Conservation (phyloP, 139 green algal species). For the Micractinium sp. region DNA sequence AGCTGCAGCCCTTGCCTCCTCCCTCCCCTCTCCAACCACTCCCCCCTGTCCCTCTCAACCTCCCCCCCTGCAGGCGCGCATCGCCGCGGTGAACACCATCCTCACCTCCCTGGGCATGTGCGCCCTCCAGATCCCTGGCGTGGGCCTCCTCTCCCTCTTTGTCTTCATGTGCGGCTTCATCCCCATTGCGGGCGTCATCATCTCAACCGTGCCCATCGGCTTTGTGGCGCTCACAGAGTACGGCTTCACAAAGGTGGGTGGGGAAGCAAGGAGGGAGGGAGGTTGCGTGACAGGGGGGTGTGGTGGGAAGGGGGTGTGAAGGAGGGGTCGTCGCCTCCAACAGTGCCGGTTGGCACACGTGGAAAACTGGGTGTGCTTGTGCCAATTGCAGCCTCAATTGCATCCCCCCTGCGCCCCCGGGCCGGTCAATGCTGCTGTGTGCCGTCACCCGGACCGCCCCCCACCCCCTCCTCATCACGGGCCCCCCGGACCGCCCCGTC, state of each 20-base stretch:
- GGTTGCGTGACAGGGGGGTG: too few relatives aligned
- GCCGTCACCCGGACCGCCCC: too few relatives aligned
- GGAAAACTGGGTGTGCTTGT: too few relatives aligned
- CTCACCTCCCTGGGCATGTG: slow-evolving; percentile 91
- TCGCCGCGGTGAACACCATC: slow-evolving; percentile 91
- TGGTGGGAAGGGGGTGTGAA: too few relatives aligned
- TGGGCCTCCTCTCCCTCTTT: slow-evolving; percentile 88
- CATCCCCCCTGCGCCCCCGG: too few relatives aligned
- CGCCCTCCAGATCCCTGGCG: slow-evolving; percentile 81
- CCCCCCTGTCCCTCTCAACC: neutral
- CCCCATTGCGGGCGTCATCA: slow-evolving; percentile 90
- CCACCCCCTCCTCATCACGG: too few relatives aligned
- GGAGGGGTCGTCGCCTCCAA: too few relatives aligned
- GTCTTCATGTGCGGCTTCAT: slow-evolving; percentile 96
- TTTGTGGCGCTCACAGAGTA: slow-evolving; percentile 90
- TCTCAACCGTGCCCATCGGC: slow-evolving; percentile 90
- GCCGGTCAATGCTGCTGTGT: too few relatives aligned
- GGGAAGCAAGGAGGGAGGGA: too few relatives aligned
- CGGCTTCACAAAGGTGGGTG: slow-evolving; percentile 85
- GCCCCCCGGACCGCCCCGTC: too few relatives aligned
- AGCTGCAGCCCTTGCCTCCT: neutral
- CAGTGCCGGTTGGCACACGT: too few relatives aligned
- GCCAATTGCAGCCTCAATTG: too few relatives aligned
- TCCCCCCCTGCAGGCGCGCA: slow-evolving; percentile 59
- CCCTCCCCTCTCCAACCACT: neutral